Conservation (phyloP, 78 protist species). For the Diacronema lutheri region DNA sequence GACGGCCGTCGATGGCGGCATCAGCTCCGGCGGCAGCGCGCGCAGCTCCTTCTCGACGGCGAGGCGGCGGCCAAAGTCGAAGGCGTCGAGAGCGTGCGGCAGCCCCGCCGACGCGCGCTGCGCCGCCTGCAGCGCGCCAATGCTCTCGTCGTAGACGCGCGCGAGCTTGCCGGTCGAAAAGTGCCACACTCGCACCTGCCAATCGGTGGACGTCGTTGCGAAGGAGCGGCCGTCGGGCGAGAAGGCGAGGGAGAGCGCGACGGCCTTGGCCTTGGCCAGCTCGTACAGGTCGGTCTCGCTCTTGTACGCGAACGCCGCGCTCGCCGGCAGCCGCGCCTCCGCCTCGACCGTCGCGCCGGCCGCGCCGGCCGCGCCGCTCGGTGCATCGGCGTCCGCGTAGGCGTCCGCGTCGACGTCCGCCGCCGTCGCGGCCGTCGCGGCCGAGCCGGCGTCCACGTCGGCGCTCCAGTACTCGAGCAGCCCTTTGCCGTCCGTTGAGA, state of each 20-base stretch:
- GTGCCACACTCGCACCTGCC: slow-evolving; percentile 65
- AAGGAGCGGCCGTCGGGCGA: slow-evolving; percentile 61
- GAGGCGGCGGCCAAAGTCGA: slow-evolving; percentile 86
- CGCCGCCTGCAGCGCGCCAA: not conserved
- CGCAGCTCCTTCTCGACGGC: slow-evolving; percentile 72
- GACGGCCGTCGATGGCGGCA: slow-evolving; percentile 57
- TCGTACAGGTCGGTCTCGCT: slow-evolving; percentile 88
- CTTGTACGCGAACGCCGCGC: slow-evolving; percentile 54
- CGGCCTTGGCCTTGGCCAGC: slow-evolving; percentile 58
- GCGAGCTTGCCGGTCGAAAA: slow-evolving; percentile 63
- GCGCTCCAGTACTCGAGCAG: slow-evolving; percentile 73
- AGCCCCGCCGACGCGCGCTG: slow-evolving; percentile 46
- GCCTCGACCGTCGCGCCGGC: too few species aligned
- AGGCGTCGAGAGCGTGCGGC: slow-evolving; percentile 13
- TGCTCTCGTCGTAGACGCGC: slow-evolving; percentile 74
- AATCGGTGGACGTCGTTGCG: slow-evolving; percentile 59
- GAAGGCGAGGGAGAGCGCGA: slow-evolving; percentile 52
- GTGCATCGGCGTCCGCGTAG: not conserved
- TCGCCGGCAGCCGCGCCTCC: not conserved
- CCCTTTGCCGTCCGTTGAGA: slow-evolving; percentile 69
- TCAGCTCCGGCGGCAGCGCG: not conserved
- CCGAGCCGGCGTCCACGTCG: not conserved
- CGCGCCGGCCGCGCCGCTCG: not conserved
- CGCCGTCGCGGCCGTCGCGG: slow-evolving; percentile 2
- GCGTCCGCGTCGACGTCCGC: too few species aligned